phyloP scores from a whole-genome alignment of 495 filamentous ascomycete species.

The Choiromyces venosus region DNA sequence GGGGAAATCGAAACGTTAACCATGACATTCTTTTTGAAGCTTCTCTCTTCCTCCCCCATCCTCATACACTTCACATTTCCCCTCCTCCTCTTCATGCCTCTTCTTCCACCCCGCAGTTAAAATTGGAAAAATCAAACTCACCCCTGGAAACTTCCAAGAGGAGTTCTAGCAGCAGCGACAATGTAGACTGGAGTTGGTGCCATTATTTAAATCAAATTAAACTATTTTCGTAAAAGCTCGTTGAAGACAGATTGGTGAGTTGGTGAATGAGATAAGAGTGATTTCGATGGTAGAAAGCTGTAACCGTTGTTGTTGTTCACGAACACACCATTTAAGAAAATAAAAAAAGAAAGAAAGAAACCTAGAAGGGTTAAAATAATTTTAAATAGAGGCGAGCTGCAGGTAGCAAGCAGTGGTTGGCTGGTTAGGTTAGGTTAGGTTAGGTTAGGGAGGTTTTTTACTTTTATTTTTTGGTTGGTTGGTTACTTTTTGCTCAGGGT shows the following conservation, averaged over 20 bases:
- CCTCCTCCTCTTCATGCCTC: conserved; percentile 4
- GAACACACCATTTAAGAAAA: neutral
- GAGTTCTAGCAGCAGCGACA: conserved; percentile 83
- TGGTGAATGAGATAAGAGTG: neutral
- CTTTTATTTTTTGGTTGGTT: neutral
- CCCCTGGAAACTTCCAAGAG: conserved; percentile 90
- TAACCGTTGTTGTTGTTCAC: neutral
- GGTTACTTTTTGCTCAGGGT: neutral
- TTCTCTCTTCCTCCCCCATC: conserved; percentile 20
- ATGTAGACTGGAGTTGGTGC: conserved; percentile 64
- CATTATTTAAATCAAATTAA: neutral
- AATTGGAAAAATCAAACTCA: conserved; percentile 46
- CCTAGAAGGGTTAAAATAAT: no score
- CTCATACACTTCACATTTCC: neutral
- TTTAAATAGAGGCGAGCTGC: neutral
- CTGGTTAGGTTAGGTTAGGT: neutral
- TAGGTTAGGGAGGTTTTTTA: neutral
- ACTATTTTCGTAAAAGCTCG: neutral
- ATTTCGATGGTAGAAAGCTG: neutral
- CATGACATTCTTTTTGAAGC: conserved; percentile 12
- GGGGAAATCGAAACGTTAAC: conserved; percentile 18
- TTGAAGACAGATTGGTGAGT: neutral
- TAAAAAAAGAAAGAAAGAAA: neutral
- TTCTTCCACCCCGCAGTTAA: neutral
- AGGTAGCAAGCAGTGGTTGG: neutral